Evolutionary conservation across 1,284 basidiomycete genomes (phyloP).

Genomic region (Polyporus tsugae): DNA sequence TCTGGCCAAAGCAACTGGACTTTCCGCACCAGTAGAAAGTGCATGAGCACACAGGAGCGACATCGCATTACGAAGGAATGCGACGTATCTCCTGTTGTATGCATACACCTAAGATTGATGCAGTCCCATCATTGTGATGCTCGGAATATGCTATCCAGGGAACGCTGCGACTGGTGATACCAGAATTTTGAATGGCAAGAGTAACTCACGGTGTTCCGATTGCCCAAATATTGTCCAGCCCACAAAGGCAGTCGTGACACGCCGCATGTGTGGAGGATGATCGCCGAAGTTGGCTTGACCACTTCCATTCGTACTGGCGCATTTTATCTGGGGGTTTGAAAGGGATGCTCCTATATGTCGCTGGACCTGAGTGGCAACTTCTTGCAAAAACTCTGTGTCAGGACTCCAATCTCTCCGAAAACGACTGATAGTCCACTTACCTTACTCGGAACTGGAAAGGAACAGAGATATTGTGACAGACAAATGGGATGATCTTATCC

Average conservation of each 20-base stretch:
- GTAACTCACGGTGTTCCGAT: neutral
- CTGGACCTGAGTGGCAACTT: neutral
- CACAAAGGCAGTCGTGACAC: neutral
- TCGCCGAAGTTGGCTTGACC: no score
- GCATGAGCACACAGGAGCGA: neutral
- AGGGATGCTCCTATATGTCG: neutral
- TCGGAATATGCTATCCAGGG: no score
- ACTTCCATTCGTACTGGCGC: no score
- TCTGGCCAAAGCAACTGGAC: neutral
- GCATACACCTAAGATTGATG: neutral
- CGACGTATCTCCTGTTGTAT: neutral
- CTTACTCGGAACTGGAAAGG: neutral
- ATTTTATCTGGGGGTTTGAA: no score
- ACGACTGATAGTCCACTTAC: neutral
- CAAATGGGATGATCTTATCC: no score
- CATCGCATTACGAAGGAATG: neutral
- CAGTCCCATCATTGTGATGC: neutral
- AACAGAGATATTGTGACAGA: neutral
- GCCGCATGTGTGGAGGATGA: no score
- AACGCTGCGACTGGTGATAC: no score
- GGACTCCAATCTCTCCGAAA: neutral
- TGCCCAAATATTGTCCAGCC: neutral
- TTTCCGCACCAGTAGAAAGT: neutral
- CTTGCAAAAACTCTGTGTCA: neutral
- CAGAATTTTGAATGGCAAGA: neutral